phyloP scores from a whole-genome alignment of 192 early-diverging fungal genomes.

The Linderina pennispora region DNA sequence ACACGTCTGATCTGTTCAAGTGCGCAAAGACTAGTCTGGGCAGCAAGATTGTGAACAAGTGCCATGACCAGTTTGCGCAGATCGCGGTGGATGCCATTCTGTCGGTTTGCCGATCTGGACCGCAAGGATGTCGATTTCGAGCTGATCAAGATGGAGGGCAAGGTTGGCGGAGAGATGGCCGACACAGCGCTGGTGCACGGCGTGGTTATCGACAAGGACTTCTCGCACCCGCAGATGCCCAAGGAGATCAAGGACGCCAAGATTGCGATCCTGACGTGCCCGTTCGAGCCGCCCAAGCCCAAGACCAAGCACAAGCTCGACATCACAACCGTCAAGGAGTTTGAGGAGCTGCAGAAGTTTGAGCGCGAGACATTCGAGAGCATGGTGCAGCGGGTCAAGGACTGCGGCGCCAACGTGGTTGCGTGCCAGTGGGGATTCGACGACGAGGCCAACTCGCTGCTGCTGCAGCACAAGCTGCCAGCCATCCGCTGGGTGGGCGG shows the following conservation, averaged over 20 bases:
- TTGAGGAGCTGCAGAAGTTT: conserved; percentile 92
- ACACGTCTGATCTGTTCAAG: conserved; percentile 82
- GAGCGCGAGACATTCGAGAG: conserved; percentile 94
- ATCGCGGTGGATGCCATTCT: conserved; percentile 98
- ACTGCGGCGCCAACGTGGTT: conserved; percentile 95
- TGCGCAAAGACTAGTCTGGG: conserved; percentile 96
- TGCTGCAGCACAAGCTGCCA: conserved; percentile 95
- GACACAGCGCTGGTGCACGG: conserved; percentile 94
- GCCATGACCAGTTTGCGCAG: conserved; percentile 95
- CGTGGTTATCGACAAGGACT: conserved; percentile 99
- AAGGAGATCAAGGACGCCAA: conserved; percentile 92
- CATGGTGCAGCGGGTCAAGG: conserved; percentile 97
- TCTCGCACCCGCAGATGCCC: conserved; percentile 99
- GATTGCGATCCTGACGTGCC: conserved; percentile 98
- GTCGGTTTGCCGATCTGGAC: conserved; percentile 95
- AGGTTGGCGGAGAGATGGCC: conserved; percentile 92
- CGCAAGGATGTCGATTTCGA: conserved; percentile 99
- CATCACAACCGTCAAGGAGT: conserved; percentile 97
- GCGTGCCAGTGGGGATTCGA: conserved; percentile 99
- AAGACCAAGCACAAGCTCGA: conserved; percentile 99
- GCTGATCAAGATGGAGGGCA: conserved; percentile 99
- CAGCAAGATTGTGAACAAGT: conserved; percentile 99
- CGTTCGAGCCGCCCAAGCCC: conserved; percentile 99
- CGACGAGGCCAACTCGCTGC: conserved; percentile 98
- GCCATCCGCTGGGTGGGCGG: conserved; percentile 99